phyloP scores from a whole-genome alignment of 2,329 filamentous ascomycete genomes.

The Sclerotinia spermophila region DNA sequence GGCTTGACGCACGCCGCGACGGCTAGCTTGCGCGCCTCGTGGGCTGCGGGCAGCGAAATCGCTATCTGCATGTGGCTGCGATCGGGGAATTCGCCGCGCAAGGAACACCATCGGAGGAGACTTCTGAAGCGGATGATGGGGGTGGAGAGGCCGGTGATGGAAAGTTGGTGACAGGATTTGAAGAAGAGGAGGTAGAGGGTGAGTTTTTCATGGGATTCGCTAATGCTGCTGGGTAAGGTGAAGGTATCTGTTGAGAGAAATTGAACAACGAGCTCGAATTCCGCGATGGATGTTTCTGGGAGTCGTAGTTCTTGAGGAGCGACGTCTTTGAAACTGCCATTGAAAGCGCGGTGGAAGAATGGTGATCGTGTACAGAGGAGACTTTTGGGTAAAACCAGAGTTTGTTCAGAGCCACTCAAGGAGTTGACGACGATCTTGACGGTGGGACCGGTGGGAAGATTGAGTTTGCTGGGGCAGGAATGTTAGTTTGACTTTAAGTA shows the following conservation, averaged over 20 bases:
- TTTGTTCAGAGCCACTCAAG: background rate
- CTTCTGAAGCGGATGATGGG: background rate
- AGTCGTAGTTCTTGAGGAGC: slow-evolving; percentile 14
- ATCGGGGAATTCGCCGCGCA: background rate
- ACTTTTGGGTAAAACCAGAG: slow-evolving; percentile 14
- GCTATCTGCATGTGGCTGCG: background rate
- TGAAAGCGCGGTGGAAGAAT: slow-evolving; percentile 23
- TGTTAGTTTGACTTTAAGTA: background rate
- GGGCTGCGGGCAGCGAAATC: background rate
- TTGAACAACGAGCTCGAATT: slow-evolving; percentile 21
- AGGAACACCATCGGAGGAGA: background rate
- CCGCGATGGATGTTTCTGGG: slow-evolving; percentile 5
- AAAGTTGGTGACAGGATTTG: slow-evolving; percentile 27
- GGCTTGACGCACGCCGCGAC: background rate
- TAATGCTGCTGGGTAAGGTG: background rate
- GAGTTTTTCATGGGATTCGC: background rate
- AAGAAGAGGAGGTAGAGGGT: slow-evolving; percentile 12
- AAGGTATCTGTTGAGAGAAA: slow-evolving; percentile 20
- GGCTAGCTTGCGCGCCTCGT: background rate
- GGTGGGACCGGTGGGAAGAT: slow-evolving; percentile 7
- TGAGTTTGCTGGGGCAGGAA: background rate
- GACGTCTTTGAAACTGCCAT: slow-evolving; percentile 11
- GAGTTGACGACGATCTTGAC: slow-evolving; percentile 19
- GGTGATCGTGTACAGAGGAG: slow-evolving; percentile 21
- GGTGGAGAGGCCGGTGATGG: background rate